Conservation (phyloP, 2,329 filamentous ascomycete genomes). For the Trematosphaeria pertusa region DNA sequence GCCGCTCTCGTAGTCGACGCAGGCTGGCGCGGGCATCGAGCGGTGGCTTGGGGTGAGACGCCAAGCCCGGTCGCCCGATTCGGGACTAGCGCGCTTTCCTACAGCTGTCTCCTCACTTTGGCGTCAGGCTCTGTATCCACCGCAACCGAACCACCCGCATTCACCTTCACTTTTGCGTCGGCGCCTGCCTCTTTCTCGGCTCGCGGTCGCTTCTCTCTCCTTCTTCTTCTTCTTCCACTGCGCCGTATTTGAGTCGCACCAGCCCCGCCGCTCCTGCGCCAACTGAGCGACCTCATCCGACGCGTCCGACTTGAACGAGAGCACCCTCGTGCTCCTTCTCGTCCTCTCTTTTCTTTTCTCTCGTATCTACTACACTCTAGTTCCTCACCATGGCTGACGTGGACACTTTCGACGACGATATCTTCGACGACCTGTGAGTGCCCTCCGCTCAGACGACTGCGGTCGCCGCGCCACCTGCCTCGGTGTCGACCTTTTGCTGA, state of each 20-base stretch:
- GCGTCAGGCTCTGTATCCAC: slow-evolving; percentile 28
- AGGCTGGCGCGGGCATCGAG: slow-evolving; percentile 1
- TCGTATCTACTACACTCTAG: neutral
- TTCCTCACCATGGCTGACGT: slow-evolving; percentile 71
- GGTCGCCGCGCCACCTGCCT: neutral
- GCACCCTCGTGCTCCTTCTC: no score
- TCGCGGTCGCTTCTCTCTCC: slow-evolving; percentile 1
- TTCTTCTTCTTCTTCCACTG: neutral
- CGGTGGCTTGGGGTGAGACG: slow-evolving; percentile 12
- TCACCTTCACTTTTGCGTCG: no score
- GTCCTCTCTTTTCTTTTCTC: slow-evolving; percentile 3
- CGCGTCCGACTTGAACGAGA: slow-evolving; percentile 3
- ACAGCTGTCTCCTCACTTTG: slow-evolving; percentile 26
- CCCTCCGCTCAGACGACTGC: slow-evolving; percentile 3
- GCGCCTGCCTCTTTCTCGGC: no score
- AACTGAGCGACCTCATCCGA: slow-evolving; percentile 1
- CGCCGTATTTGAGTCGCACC: no score
- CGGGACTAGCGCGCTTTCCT: slow-evolving; percentile 22
- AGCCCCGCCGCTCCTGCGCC: neutral
- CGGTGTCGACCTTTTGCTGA: slow-evolving; percentile 15
- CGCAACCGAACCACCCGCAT: slow-evolving; percentile 1
- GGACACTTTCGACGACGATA: slow-evolving; percentile 90
- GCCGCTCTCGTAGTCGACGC: slow-evolving; percentile 18
- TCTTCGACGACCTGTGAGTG: slow-evolving; percentile 92
- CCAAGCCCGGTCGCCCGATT: slow-evolving; percentile 25